phyloP scores from a whole-genome alignment of 2,329 filamentous ascomycete species.

The Emmonsiellopsis sp. region DNA sequence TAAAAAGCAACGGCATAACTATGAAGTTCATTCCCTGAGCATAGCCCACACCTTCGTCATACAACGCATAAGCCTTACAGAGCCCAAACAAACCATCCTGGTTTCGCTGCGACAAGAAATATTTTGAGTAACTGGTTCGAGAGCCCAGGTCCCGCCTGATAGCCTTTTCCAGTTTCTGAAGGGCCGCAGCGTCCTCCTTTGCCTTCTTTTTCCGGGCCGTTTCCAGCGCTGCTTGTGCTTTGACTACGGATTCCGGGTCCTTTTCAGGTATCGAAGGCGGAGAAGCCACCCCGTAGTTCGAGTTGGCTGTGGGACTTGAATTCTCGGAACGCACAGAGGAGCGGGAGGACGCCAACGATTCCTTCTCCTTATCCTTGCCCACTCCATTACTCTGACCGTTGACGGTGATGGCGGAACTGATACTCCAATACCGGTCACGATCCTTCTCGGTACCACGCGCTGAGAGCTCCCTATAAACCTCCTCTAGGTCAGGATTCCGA shows the following conservation, averaged over 20 bases:
- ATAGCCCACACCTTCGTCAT: slow-evolving; percentile 89
- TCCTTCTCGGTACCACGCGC: slow-evolving; percentile 74
- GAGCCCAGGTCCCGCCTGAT: slow-evolving; percentile 88
- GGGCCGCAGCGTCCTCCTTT: slow-evolving; percentile 62
- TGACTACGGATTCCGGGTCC: slow-evolving; percentile 53
- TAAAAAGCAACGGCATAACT: slow-evolving; percentile 92
- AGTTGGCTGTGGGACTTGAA: slow-evolving; percentile 52
- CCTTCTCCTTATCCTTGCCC: slow-evolving; percentile 53
- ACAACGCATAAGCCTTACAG: slow-evolving; percentile 94
- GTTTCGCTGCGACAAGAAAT: slow-evolving; percentile 78
- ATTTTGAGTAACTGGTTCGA: slow-evolving; percentile 93
- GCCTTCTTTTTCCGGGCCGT: slow-evolving; percentile 67
- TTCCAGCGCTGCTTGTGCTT: slow-evolving; percentile 53
- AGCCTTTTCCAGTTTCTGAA: slow-evolving; percentile 79
- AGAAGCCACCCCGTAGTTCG: slow-evolving; percentile 43
- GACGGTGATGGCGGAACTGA: slow-evolving; percentile 12
- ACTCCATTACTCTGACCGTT: slow-evolving; percentile 45
- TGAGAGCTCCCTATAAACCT: slow-evolving; percentile 73
- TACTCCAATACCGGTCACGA: slow-evolving; percentile 47
- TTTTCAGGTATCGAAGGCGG: slow-evolving; percentile 52
- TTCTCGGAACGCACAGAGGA: slow-evolving; percentile 76
- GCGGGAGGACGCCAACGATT: slow-evolving; percentile 63
- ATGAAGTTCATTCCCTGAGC: slow-evolving; percentile 99
- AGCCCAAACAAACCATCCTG: slow-evolving; percentile 92
- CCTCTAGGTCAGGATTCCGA: slow-evolving; percentile 83